phyloP scores from a whole-genome alignment of 306 rosid genomes.

The Echinosophora koreensis region DNA sequence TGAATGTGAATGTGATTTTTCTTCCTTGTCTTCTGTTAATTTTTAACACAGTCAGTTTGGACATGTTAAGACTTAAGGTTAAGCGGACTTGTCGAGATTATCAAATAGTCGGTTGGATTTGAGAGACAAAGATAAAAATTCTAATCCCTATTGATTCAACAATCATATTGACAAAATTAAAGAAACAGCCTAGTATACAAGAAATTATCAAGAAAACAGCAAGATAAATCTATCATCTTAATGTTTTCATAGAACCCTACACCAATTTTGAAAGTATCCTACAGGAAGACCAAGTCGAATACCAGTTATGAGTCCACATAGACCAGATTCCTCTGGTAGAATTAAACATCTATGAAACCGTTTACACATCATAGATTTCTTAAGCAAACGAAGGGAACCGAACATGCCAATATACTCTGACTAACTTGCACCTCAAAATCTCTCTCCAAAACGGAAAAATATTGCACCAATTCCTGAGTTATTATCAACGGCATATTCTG shows the following conservation, averaged over 20 bases:
- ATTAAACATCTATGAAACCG: conserved; percentile 39
- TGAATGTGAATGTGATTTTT: no score
- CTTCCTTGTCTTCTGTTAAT: no score
- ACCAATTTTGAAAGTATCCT: neutral
- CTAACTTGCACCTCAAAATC: conserved; percentile 61
- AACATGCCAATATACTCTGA: conserved; percentile 29
- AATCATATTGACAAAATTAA: no score
- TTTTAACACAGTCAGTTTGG: no score
- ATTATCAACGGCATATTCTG: conserved; percentile 78
- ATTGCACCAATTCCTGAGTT: conserved; percentile 75
- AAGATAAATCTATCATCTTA: neutral
- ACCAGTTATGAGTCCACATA: conserved; percentile 15
- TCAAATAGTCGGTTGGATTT: no score
- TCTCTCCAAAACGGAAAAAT: conserved; percentile 82
- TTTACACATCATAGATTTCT: conserved; percentile 19
- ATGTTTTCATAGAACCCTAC: neutral
- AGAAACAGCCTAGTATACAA: no score
- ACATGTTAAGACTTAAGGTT: no score
- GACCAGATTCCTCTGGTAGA: conserved; percentile 13
- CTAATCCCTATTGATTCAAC: neutral
- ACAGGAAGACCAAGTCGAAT: neutral
- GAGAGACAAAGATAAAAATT: neutral
- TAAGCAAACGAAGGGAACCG: conserved; percentile 37
- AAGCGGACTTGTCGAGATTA: no score
- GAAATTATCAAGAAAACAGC: no score